These are phyloP conservation scores for Pyrrhoderma noxium DNA, from an alignment of 1,284 basidiomycete species.

Conservation along the genomic window DNA sequence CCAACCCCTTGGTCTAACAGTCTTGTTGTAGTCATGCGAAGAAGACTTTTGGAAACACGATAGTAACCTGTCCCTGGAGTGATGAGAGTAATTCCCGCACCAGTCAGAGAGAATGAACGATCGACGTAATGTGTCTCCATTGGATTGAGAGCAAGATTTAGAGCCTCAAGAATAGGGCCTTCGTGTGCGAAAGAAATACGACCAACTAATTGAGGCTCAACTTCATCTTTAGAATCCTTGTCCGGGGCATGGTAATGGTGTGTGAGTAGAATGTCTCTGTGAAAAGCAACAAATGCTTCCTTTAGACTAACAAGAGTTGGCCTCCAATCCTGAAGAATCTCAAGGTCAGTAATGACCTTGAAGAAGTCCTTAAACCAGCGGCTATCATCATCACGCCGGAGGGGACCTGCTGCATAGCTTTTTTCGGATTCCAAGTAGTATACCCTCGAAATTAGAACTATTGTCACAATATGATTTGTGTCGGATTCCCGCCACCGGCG, in stretches of 20 bases:
- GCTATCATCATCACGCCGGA: constrained; percentile 65
- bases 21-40: constrained; percentile 91
- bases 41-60: constrained; percentile 82
- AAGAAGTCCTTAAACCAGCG: constrained; percentile 94
- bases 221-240: constrained; percentile 38
- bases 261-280: constrained; percentile 78
- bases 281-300: constrained; percentile 81
- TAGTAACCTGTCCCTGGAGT: constrained; percentile 96
- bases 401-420: constrained; percentile 67
- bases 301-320: constrained; percentile 83
- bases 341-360: constrained; percentile 90
- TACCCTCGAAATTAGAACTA: constrained; percentile 92
- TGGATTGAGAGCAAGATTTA: constrained; percentile 90
- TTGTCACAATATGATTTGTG: constrained; percentile 91
- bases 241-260: constrained; percentile 62
- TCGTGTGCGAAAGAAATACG: constrained; percentile 85
- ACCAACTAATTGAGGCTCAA: constrained; percentile 67
- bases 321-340: constrained; percentile 83
- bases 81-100: constrained; percentile 77
- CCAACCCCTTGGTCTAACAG: constrained; percentile 93
- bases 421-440: constrained; percentile 84
- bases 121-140: constrained; percentile 96
- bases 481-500: constrained; percentile 73
- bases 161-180: constrained; percentile 89
- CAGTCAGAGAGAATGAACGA: constrained; percentile 90